phyloP scores from a whole-genome alignment of 2,329 filamentous ascomycete species.

The Parastagonospora nodorum region DNA sequence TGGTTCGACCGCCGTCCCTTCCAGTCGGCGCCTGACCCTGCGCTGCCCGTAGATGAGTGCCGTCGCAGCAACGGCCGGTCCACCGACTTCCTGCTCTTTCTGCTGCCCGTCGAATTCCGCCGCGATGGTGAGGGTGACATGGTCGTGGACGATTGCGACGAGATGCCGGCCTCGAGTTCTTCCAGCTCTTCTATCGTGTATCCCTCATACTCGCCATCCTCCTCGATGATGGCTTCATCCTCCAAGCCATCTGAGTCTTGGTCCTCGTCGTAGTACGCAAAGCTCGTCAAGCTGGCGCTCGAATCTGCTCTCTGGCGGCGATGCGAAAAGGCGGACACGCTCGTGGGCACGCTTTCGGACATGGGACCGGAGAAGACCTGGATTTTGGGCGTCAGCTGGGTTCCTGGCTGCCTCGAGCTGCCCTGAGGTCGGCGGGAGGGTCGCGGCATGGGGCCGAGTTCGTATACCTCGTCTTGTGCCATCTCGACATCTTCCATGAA shows the following conservation, averaged over 20 bases:
- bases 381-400: conserved; percentile 44
- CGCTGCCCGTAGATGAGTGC: conserved; percentile 71
- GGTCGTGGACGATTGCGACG: conserved; percentile 15
- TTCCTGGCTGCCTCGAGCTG: conserved; percentile 22
- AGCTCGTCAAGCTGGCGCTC: conserved; percentile 68
- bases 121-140: conserved; percentile 43
- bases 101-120: conserved; percentile 68
- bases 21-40: conserved; percentile 63
- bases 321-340: conserved; percentile 88
- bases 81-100: conserved; percentile 57
- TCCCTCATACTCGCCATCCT: conserved; percentile 38
- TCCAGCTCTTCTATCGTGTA: conserved; percentile 54
- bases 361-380: conserved; percentile 87
- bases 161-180: conserved; percentile 51
- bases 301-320: conserved; percentile 81
- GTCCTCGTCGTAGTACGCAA: conserved; percentile 81
- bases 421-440: conserved; percentile 12
- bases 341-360: conserved; percentile 94
- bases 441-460: conserved; percentile 34
- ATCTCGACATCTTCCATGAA: conserved; percentile 97
- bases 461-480: conserved; percentile 86
- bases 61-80: conserved; percentile 70
- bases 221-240: conserved; percentile 39
- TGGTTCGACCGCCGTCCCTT: conserved; percentile 73
- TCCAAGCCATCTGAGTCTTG: conserved; percentile 57